These are phyloP conservation scores for Theileria sp. DNA, from an alignment of 169 alveolate genomes.

Conservation along the genomic window DNA sequence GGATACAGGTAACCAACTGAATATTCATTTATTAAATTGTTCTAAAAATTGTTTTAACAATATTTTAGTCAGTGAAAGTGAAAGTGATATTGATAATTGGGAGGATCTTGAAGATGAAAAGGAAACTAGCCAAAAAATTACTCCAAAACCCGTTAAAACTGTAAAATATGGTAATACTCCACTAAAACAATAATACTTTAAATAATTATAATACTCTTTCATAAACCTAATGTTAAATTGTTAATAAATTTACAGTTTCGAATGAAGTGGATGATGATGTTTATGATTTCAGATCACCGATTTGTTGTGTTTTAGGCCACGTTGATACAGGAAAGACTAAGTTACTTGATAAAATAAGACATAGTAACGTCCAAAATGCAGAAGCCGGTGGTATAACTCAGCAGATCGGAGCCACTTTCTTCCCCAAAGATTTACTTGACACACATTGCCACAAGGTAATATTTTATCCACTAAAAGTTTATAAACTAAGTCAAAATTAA, in stretches of 20 bases:
- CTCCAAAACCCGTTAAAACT: constrained; percentile 14
- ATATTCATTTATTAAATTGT: too few relatives aligned
- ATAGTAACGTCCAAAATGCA: constrained; percentile 96
- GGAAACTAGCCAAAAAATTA: neutral
- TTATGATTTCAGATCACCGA: constrained; percentile 90
- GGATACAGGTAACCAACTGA: neutral
- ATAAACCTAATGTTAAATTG: too few relatives aligned
- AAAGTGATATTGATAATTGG: constrained; percentile 64
- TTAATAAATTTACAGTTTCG: neutral
- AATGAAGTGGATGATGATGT: constrained; percentile 53
- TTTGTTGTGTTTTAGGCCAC: constrained; percentile 97
- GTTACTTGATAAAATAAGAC: constrained; percentile 96
- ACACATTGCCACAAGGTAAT: constrained; percentile 82
- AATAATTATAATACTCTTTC: too few relatives aligned
- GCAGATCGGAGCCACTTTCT: constrained; percentile 99
- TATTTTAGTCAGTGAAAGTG: constrained; percentile 28
- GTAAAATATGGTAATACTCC: constrained; percentile 33
- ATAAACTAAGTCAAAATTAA: too few relatives aligned
- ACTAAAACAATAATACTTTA: neutral
- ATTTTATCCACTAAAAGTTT: neutral
- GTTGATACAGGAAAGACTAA: constrained; percentile 99
- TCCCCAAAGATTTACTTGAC: constrained; percentile 93
- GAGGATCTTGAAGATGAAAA: constrained; percentile 38
- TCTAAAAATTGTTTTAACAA: constrained; percentile 22
- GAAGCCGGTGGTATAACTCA: constrained; percentile 99